phyloP scores from a whole-genome alignment of 352 stramenopile species.

The Pelagophyceae sp. region DNA sequence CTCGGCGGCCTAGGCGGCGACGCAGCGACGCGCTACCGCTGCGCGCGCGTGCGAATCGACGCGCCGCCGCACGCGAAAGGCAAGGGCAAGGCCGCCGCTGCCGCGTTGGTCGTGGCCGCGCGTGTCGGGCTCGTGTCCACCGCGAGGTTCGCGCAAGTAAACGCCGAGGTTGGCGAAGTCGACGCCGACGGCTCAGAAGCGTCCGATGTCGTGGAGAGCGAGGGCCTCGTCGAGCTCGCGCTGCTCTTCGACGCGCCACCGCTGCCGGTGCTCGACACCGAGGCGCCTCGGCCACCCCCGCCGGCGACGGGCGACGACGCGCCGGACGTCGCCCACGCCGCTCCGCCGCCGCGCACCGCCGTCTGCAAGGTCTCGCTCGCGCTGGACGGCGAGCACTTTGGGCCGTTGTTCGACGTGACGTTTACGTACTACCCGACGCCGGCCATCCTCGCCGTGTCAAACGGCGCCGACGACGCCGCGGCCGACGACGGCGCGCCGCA shows the following conservation, averaged over 20 bases:
- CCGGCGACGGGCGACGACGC: background rate
- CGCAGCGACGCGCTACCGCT: background rate
- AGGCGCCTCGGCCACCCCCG: background rate
- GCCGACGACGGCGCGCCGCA: too few relatives aligned
- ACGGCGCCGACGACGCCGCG: background rate
- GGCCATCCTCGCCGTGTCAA: background rate
- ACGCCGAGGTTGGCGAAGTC: too few relatives aligned
- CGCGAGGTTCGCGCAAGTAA: background rate
- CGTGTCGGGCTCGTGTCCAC: background rate
- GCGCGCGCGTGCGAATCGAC: background rate
- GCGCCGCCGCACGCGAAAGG: too few relatives aligned
- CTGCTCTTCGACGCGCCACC: constrained; percentile 1
- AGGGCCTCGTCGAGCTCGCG: background rate
- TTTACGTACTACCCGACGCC: background rate
- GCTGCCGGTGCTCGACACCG: background rate
- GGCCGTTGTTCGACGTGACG: background rate
- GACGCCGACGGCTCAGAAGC: too few relatives aligned
- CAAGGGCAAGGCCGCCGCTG: background rate
- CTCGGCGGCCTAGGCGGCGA: background rate
- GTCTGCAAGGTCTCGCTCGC: background rate
- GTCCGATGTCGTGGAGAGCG: too few relatives aligned
- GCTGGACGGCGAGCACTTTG: background rate
- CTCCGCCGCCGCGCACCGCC: background rate
- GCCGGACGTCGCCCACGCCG: background rate
- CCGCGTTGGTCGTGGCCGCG: background rate